Conservation (phyloP, 208 protist genomes). For the Leishmania guyanensis region DNA sequence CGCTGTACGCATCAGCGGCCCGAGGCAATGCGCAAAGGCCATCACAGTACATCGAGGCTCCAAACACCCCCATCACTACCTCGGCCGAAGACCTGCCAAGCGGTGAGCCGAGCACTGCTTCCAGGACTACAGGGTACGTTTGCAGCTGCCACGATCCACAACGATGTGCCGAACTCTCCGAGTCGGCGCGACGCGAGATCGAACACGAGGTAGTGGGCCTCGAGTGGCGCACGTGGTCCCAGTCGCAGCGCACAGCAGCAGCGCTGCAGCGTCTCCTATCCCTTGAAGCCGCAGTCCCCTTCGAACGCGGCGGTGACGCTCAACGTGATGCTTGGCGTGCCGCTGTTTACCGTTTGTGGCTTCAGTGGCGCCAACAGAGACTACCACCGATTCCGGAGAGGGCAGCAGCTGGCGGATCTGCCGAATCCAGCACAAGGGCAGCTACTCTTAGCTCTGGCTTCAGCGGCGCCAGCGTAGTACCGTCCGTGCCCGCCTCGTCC, state of each 20-base stretch:
- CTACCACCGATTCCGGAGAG: neutral
- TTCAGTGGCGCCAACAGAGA: conserved; percentile 34
- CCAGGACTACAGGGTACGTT: neutral
- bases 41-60: neutral
- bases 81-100: neutral
- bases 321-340: conserved; percentile 29
- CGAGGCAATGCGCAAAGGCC: neutral
- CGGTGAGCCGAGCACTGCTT: neutral
- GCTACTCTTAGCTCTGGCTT: neutral
- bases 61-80: neutral
- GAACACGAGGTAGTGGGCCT: conserved; percentile 64
- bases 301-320: conserved; percentile 25
- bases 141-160: neutral
- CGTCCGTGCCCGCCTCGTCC: neutral
- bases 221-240: conserved; percentile 74
- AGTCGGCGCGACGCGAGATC: conserved; percentile 25
- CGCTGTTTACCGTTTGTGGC: conserved; percentile 42
- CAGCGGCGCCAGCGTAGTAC: neutral
- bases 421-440: neutral
- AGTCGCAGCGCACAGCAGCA: conserved; percentile 64
- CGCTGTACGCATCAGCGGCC: conserved; percentile 10
- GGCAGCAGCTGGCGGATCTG: neutral
- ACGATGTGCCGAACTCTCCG: neutral
- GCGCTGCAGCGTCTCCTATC: conserved; percentile 73
- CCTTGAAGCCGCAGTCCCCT: conserved; percentile 75